Conservation (phyloP, 208 protist genomes). For the Entamoeba histolytica region DNA sequence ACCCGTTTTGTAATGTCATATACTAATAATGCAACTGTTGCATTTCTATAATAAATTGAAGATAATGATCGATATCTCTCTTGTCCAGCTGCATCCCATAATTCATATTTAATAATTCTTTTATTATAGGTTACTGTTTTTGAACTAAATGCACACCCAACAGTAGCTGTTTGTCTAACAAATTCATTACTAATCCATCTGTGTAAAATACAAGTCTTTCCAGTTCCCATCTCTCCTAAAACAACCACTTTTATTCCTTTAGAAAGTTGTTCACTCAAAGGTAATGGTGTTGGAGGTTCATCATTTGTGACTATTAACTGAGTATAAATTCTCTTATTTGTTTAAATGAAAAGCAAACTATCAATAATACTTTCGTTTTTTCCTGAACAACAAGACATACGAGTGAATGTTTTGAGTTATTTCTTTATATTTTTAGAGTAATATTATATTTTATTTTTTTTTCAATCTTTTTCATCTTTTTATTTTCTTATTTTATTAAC, state of each 20-base stretch:
- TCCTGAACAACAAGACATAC: no score
- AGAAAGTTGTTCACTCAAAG: background rate
- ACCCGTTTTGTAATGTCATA: constrained; percentile 24
- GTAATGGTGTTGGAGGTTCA: background rate
- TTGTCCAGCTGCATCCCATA: constrained; percentile 7
- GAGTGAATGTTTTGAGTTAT: no score
- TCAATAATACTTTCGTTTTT: no score
- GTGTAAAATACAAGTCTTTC: background rate
- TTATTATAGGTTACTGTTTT: background rate
- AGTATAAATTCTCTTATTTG: no score
- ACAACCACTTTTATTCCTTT: background rate
- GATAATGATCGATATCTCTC: constrained; percentile 5
- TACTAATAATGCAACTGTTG: constrained; percentile 20
- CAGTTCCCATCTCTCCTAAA: background rate
- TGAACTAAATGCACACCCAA: background rate
- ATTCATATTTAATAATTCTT: background rate
- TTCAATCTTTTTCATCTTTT: no score
- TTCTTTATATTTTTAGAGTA: no score
- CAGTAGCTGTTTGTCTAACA: background rate
- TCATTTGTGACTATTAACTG: background rate
- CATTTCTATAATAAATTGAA: constrained; percentile 17
- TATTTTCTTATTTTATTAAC: no score
- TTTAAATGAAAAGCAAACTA: no score
- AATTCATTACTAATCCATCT: background rate
- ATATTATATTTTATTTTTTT: no score